Percentiles rank a stretch among this genome's conserved stretches.
Conservation (phyloP, 768 basidiomycete species). For the Cantharellus cinnabarinus region DNA sequence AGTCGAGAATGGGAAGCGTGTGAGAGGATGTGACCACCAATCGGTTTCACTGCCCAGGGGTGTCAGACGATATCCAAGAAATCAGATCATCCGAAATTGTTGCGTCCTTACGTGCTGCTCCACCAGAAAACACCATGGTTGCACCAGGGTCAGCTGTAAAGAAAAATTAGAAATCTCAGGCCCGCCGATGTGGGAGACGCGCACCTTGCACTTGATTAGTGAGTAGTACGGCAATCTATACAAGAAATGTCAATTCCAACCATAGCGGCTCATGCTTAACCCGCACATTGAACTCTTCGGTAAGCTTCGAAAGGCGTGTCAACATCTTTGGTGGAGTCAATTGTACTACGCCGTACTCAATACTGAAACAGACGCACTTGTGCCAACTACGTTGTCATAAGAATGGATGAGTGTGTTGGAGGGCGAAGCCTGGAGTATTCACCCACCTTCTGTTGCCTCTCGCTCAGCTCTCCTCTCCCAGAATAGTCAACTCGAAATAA, state of each 20-base stretch:
- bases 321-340: slow-evolving; percentile 38
- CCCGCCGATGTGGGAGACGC: background rate
- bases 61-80: slow-evolving; percentile 2
- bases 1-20: slow-evolving; percentile 77
- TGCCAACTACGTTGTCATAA: background rate
- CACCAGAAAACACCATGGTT: slow-evolving; percentile 87
- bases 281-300: slow-evolving; percentile 67
- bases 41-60: slow-evolving; percentile 16
- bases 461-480: slow-evolving; percentile 83
- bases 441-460: slow-evolving; percentile 72
- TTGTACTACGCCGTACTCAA: background rate
- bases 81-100: slow-evolving; percentile 29
- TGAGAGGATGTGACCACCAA: slow-evolving; percentile 72
- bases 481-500: slow-evolving; percentile 87
- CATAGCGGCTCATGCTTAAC: slow-evolving; percentile 14
- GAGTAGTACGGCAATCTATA: slow-evolving; percentile 61
- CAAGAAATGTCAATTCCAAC: slow-evolving; percentile 3
- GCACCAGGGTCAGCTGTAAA: slow-evolving; percentile 76
- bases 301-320: slow-evolving; percentile 72
- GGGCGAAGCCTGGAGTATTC: background rate
- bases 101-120: slow-evolving; percentile 51
- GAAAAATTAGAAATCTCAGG: background rate
- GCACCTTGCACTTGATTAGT: slow-evolving; percentile 87
- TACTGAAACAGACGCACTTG: background rate
- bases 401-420: slow-evolving; percentile 2